These are phyloP conservation scores for Leishmania martiniquensis DNA, from an alignment of 208 protist genomes.

Conservation along the genomic window DNA sequence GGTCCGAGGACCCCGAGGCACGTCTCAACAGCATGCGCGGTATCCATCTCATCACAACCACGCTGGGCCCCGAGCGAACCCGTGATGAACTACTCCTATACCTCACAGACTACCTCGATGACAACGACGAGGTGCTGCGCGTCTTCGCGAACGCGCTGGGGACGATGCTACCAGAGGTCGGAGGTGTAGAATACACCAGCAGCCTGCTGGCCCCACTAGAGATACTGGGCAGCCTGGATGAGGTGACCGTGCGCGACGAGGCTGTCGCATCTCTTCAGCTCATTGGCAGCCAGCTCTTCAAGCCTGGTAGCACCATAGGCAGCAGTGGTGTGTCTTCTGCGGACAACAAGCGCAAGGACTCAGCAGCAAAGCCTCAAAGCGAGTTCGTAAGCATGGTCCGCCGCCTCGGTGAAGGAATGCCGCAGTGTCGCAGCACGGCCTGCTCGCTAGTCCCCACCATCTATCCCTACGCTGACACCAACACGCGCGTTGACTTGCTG, in stretches of 20 bases:
- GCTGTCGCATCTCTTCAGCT: constrained; percentile 83
- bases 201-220: constrained; percentile 95
- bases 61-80: constrained; percentile 96
- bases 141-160: constrained; percentile 97
- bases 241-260: constrained; percentile 98
- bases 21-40: constrained; percentile 97
- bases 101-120: constrained; percentile 97
- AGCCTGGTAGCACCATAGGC: constrained; percentile 20
- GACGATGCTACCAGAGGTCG: constrained; percentile 97
- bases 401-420: constrained; percentile 91
- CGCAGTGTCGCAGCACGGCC: constrained; percentile 95
- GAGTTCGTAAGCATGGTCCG: constrained; percentile 90
- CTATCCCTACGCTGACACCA: constrained; percentile 74
- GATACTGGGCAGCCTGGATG: constrained; percentile 96
- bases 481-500: constrained; percentile 65
- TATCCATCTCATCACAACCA: constrained; percentile 97
- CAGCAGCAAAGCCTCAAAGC: constrained; percentile 57
- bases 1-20: constrained; percentile 95
- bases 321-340: constrained; percentile 6
- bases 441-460: constrained; percentile 92
- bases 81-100: constrained; percentile 97
- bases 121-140: constrained; percentile 99
- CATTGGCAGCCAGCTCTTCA: constrained; percentile 76
- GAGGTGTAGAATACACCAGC: constrained; percentile 91
- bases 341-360: constrained; percentile 13